Evolutionary conservation across 352 stramenopile species (phyloP), one percentile per base, ranked within the genome.

Genomic region (Phytophthora cajani): DNA sequence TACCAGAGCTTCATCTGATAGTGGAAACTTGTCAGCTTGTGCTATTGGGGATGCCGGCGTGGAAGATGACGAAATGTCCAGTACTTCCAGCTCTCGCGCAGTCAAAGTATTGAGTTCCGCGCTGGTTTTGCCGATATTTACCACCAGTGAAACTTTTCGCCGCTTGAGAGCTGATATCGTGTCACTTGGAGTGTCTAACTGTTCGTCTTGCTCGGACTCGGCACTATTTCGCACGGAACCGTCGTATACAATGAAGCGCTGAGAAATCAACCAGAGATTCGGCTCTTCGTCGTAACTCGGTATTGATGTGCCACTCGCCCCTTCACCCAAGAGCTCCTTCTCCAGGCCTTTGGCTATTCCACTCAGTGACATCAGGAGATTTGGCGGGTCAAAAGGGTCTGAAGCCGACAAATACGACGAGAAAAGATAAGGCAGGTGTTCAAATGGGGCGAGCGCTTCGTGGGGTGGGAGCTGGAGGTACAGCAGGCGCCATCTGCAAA

Each of bases 1-100:
- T n/a, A 99, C 67, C 19, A 98, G 88, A 5, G 30, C 62, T 57
- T 92, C 84, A 25, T 95, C 62, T 17, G 70, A 53, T 51, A n/a
- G 49, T 33, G 19, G 0, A 49, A 51, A 14, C 38, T 44, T 64
- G 12, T 59, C 62, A 21, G 21, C n/a, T 5, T 46, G 14, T 23
- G 58, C 40, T 12, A 42, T 33, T 19, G 58, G 11, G 19, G 59
- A n/a, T 51, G 47, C 7, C 32, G 63, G 33, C 30, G 52, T 1
- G 16, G 57, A 17, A 16, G 27, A 5, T 42, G 64, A 44, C 51
- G 61, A 72, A 64, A 80, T 58, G 4, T 73, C 58, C 4, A 78
- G 7, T 10, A 27, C 27, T 55, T 73, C 62, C 36, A 80, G 49
- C 2, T 69, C 68, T 17, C 17, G 55, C 23, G 54, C 25, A 16